Evolutionary conservation across 169 alveolate genomes (phyloP).

Genomic region (Plasmodium adleri): DNA sequence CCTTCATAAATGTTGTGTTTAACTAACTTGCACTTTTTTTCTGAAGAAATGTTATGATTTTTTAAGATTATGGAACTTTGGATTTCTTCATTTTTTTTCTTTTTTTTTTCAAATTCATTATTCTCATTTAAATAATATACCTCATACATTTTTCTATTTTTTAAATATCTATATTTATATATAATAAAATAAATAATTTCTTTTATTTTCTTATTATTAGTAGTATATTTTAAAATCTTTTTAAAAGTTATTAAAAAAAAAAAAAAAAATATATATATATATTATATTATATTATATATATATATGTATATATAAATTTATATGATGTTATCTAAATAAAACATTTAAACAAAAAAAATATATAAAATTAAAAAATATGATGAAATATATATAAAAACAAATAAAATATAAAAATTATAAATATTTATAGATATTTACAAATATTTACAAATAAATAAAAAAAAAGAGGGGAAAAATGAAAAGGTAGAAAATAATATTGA

Average conservation of each 20-base stretch:
- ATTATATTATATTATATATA: background rate
- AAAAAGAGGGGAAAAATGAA: background rate
- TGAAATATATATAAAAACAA: slow-evolving; percentile 2
- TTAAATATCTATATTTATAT: background rate
- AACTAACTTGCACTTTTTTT: slow-evolving; percentile 51
- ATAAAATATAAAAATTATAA: background rate
- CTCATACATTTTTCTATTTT: slow-evolving; percentile 40
- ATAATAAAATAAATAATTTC: too few relatives aligned
- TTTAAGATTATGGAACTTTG: slow-evolving; percentile 44
- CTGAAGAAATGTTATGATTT: slow-evolving; percentile 20
- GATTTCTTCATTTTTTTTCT: slow-evolving; percentile 29
- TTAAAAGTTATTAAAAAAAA: background rate
- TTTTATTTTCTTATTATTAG: too few relatives aligned
- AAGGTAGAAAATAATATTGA: background rate
- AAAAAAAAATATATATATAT: background rate
- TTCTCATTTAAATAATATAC: slow-evolving; percentile 56
- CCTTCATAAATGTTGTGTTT: slow-evolving; percentile 57
- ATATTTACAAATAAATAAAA: background rate
- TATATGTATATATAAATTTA: background rate
- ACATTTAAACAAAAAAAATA: slow-evolving; percentile 28
- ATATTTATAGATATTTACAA: too few relatives aligned
- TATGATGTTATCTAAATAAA: slow-evolving; percentile 14
- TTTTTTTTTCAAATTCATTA: slow-evolving; percentile 50
- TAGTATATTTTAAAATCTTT: too few relatives aligned
- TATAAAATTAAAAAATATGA: background rate